Base-by-base conservation (phyloP, 352 stramenopile species). In the Phytopythium mirpurense region DNA sequence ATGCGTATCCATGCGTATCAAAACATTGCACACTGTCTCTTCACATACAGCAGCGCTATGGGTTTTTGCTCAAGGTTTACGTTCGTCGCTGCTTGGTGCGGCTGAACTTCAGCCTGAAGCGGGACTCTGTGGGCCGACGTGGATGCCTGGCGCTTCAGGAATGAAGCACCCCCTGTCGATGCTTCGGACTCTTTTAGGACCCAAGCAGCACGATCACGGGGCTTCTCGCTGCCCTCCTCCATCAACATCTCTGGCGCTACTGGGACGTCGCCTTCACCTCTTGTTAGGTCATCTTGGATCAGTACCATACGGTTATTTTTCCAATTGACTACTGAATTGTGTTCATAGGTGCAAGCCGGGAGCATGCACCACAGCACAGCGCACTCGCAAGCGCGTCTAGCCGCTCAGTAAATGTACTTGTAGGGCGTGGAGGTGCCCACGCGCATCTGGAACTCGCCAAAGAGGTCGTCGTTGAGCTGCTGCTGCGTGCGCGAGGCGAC, bases 391-490 rank as follows among this genome's bases (percentile, higher is more conserved):
- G 31, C 31, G 12, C 35, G 29, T 19, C 11, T 4, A 38, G 15
- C 35, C 18, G 35, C 21, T 52, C 74, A 90, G 42, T 90, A 90
- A 0, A 72, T 61, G 59, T 86, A 90, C 23, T 81, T 51, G 51
- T 90, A 90, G 5, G 76, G 72, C 31, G 75, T 78, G 5, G 70
- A 86, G 5, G 79, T 87, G 38, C 79, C 79, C n/a, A 69, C 21
- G 2, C 75, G 72, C 51, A 87, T 73, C 54, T 88, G 46, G 42
- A 88, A 90, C 46, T 79, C 63, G 31, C 63, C 67, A 47, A 90
- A 88, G 5, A 88, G 65, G 51, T 83, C 76, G 2, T 64, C 73
- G 10, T 83, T 74, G 1, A 88, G 63, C 0, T 51, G 12, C 26
- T 83, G 62, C 41, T 80, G 45, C 11, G 67, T 62, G 15, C 68